phyloP scores from a whole-genome alignment of 306 rosid species.

The Nissolia schottii region DNA sequence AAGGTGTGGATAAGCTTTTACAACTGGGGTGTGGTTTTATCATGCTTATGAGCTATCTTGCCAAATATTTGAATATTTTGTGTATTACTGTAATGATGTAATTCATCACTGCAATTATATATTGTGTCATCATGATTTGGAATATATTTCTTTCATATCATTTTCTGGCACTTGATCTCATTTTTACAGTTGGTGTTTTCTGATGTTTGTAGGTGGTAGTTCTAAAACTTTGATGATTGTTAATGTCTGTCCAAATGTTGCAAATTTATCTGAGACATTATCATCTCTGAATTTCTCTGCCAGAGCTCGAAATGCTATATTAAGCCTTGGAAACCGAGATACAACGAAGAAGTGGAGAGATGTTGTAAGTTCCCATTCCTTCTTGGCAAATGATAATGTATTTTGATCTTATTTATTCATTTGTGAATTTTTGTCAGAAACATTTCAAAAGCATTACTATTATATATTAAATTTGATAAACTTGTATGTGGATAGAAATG shows the following conservation, averaged over 20 bases:
- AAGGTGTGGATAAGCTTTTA: neutral
- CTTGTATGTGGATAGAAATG: slow-evolving; percentile 8
- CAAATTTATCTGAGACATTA: slow-evolving; percentile 71
- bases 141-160: neutral
- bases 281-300: slow-evolving; percentile 74
- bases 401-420: slow-evolving; percentile 1
- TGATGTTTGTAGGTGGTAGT: slow-evolving; percentile 64
- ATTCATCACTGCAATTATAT: neutral
- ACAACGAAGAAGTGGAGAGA: slow-evolving; percentile 96
- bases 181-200: slow-evolving; percentile 1
- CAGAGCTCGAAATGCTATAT: slow-evolving; percentile 81
- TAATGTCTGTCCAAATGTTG: slow-evolving; percentile 69
- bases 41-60: neutral
- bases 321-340: slow-evolving; percentile 94
- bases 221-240: slow-evolving; percentile 86
- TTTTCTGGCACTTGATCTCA: neutral
- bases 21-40: neutral
- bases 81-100: neutral
- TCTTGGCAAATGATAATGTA: neutral
- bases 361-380: slow-evolving; percentile 52
- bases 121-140: neutral
- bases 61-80: neutral
- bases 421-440: neutral
- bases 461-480: neutral
- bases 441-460: neutral